These are phyloP conservation scores for Jatropha curcas DNA, from an alignment of 345 rosid genomes.

Conservation along the genomic window DNA sequence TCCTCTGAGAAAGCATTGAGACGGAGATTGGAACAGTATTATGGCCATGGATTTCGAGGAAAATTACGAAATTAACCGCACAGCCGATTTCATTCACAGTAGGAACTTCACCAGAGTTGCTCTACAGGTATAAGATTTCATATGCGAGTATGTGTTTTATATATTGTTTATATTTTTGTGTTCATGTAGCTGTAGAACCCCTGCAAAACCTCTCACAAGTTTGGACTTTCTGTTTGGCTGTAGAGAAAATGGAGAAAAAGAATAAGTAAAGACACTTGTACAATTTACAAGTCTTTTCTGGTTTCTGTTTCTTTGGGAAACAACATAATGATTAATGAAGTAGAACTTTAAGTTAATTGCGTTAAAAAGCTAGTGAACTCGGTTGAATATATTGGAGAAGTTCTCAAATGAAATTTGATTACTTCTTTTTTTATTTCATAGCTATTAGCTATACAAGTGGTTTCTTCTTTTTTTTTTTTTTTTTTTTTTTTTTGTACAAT, in stretches of 20 bases:
- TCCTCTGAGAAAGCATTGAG: neutral
- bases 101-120: constrained; percentile 66
- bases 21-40: neutral
- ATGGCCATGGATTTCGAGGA: constrained; percentile 52
- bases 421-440: too few species aligned
- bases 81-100: constrained; percentile 62
- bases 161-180: too few species aligned
- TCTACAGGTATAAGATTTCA: constrained; percentile 53
- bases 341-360: too few species aligned
- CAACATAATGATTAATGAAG: too few species aligned
- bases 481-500: too few species aligned
- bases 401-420: too few species aligned
- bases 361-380: neutral
- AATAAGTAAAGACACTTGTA: too few species aligned
- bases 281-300: too few species aligned
- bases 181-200: neutral
- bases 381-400: neutral
- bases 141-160: neutral
- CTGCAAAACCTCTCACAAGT: neutral
- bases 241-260: neutral
- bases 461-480: too few species aligned
- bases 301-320: too few species aligned
- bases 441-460: too few species aligned
- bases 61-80: constrained; percentile 49
- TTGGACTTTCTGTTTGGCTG: neutral